Conservation (phyloP, 768 basidiomycete species). For the Mycena belliarum region DNA sequence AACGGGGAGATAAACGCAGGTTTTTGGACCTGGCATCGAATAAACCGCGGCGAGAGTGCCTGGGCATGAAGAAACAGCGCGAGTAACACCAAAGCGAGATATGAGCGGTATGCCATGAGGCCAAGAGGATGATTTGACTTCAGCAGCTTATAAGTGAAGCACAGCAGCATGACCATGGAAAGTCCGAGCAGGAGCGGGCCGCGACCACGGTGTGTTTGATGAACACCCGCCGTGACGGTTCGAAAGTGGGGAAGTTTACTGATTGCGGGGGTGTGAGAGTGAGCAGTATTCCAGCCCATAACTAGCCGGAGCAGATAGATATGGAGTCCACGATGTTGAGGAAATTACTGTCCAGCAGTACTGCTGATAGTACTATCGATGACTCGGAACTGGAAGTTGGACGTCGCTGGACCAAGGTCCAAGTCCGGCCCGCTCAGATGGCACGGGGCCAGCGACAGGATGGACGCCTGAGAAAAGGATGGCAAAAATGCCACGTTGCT, state of each 20-base stretch:
- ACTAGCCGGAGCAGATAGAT: no score
- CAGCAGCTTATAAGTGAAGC: background rate
- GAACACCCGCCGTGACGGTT: background rate
- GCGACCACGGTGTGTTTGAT: background rate
- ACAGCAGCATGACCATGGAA: constrained; percentile 10
- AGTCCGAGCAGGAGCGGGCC: constrained; percentile 6
- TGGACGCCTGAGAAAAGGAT: background rate
- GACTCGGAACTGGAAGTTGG: no score
- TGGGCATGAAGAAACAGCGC: background rate
- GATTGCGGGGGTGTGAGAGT: no score
- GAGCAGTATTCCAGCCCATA: no score
- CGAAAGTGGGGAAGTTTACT: no score
- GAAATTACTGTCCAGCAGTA: no score
- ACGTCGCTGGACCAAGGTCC: no score
- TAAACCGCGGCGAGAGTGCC: constrained; percentile 48
- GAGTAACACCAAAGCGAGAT: background rate
- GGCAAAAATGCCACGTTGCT: background rate
- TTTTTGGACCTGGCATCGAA: constrained; percentile 56
- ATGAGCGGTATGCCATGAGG: background rate
- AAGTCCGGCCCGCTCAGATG: constrained; percentile 1
- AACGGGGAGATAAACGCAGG: constrained; percentile 42
- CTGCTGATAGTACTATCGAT: no score
- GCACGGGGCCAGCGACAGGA: background rate
- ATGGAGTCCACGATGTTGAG: no score
- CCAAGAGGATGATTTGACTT: background rate